Evolutionary conservation across 306 rosid species (phyloP).

Genomic region (Herpetospermum pedunculosum): DNA sequence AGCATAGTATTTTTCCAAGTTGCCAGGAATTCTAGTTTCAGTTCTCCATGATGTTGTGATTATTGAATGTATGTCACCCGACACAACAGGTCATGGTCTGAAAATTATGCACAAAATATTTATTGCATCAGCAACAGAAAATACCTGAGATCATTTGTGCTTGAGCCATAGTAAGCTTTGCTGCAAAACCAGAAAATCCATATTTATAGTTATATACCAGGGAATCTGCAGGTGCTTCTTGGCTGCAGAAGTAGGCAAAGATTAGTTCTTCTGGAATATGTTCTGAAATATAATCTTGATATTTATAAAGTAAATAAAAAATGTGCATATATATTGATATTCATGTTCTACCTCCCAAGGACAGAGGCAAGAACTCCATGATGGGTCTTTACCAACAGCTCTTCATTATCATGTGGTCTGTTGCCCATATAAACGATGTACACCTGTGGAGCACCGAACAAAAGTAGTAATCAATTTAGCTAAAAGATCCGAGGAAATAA

Average conservation of each 20-base stretch:
- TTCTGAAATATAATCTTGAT: neutral
- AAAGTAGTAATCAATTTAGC: neutral
- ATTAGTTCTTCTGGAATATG: neutral
- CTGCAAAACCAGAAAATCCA: constrained; percentile 1
- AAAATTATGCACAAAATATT: neutral
- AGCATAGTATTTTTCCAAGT: neutral
- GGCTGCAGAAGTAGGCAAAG: neutral
- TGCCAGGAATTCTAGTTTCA: neutral
- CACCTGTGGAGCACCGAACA: neutral
- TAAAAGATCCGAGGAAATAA: neutral
- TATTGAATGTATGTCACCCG: neutral
- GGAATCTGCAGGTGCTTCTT: neutral
- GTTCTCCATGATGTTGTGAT: neutral
- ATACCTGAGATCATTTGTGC: neutral
- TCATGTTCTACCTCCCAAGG: neutral
- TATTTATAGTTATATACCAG: neutral
- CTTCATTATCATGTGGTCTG: neutral
- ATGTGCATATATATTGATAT: neutral
- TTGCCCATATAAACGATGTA: neutral
- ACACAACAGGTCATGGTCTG: neutral
- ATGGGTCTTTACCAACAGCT: neutral
- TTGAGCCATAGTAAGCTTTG: constrained; percentile 3
- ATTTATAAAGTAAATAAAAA: neutral
- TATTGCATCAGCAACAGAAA: neutral
- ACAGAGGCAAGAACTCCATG: neutral